Base-by-base conservation (phyloP, 2,329 filamentous ascomycete genomes). In the Talaromyces verruculosus region DNA sequence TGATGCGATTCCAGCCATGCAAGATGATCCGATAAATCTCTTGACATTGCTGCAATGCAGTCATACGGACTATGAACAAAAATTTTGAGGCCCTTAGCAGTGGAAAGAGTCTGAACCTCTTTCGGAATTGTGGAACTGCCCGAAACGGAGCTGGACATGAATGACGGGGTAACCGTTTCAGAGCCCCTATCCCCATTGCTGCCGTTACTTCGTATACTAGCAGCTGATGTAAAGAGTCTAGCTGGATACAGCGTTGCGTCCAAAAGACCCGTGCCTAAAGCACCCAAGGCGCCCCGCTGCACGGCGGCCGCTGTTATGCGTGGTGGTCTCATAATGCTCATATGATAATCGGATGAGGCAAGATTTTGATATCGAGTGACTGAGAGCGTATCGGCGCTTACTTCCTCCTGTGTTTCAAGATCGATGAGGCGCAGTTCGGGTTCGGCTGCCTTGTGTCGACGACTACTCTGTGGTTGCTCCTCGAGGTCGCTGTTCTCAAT, bases 61-160 rank as follows among this genome's bases (percentile, higher is more conserved):
- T 99, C 95, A 74, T 96, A 99, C 0, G 95, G 95, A 72, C 93
- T 97, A 73, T 97, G 93, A 47, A 99, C 92, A 75, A 97, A 97
- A 17, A 99, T 91, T 73, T 98, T 91, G 70, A 89, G 82, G 6
- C 89, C 88, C 43, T 84, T 81, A 10, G 84, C 83, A 5, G 80
- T 77, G 19, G 81, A 80, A 69, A 85, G 80, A 57, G 82, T 83
- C 69, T 84, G 82, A 1, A 79, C 68, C 67, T 81, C 76, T 69
- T 78, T 78, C 22, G 76, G 69, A 53, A 77, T 30, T 77, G 77
- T 28, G 22, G 65, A 65, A 39, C 75, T 74, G 19, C 67, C 68
- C 76, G 71, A 84, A 77, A 61, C 82, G 82, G 72, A 87, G 84
- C 70, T 84, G 72, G 69, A 90, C 76, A 71, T 82, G 83, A 64